Conservation (phyloP, 176 grass and related monocot genomes). For the Microstegium vimineum region DNA sequence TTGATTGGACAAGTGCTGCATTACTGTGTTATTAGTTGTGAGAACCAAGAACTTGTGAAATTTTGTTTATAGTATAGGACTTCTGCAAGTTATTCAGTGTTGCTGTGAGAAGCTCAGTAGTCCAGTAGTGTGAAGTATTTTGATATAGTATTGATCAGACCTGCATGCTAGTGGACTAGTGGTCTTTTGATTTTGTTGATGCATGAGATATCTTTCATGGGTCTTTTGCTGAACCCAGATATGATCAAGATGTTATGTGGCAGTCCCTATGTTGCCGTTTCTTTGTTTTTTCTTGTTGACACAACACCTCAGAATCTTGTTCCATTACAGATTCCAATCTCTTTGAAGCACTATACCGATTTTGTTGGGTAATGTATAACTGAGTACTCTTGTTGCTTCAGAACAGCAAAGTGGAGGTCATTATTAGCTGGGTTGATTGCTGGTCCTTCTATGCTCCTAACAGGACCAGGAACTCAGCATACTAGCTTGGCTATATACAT, state of each 20-base stretch:
- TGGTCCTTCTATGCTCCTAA: constrained; percentile 94
- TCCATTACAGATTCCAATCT: neutral
- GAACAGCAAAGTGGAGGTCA: constrained; percentile 91
- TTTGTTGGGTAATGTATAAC: constrained; percentile 13
- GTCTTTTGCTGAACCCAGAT: neutral
- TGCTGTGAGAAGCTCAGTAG: neutral
- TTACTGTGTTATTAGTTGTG: neutral
- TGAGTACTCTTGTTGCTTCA: constrained; percentile 49
- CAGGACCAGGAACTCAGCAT: constrained; percentile 83
- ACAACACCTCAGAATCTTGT: neutral
- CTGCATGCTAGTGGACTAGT: neutral
- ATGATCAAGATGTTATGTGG: neutral
- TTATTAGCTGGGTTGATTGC: constrained; percentile 82
- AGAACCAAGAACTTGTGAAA: neutral
- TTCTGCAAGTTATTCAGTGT: neutral
- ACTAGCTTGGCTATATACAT: constrained; percentile 95
- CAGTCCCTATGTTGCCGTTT: neutral
- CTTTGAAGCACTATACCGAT: neutral
- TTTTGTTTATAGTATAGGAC: neutral
- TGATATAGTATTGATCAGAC: neutral
- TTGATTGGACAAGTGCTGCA: neutral
- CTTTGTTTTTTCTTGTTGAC: neutral
- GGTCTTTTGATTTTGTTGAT: neutral
- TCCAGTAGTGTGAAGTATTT: neutral
- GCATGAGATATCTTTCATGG: neutral